Evolutionary conservation across 78 protist genomes (phyloP), one percentile per base, ranked within the genome.

Genomic region (Parvularia atlantis): DNA sequence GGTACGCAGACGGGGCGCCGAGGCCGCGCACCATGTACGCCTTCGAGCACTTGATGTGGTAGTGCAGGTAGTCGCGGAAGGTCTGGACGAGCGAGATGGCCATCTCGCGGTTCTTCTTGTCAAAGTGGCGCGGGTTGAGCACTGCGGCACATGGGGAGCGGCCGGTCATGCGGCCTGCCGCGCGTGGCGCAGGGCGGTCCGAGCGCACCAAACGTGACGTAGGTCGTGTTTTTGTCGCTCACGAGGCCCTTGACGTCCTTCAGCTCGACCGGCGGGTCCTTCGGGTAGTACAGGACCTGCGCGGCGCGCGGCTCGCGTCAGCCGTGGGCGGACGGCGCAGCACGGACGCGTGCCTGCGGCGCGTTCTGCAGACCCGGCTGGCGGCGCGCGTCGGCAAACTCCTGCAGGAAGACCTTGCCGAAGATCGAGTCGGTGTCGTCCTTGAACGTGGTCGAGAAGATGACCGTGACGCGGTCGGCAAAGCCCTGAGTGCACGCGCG

Each of bases 11-110:
- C 19, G 19, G 46, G 19, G 46, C 46, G 46, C 4, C 19, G 9
- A 41, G 9, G 46, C 4, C 46, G 9, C 46, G 46, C 46, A 41
- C 46, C 67, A 91, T 86, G 87, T 84, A 87, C 48, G 91, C 89
- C 86, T 91, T 91, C 67, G 87, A 71, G 71, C 91, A 84, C 84
- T 91, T 91, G 78, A 91, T 84, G 82, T 91, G 95, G 76, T 91
- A 91, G 77, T 91, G 95, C 62, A 91, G 72, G 69, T 91, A 91
- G 79, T 91, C 84, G 37, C 95, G 77, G 83, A 91, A 87, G 40
- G 84, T 87, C 73, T 77, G 89, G 58, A 87, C 63, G 48, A 80
- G 60, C 48, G 74, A 64, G 9, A 87, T 71, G 37, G 87, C 74
- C 61, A 67, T 71, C 52, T 83, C 71, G 19, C 30, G 16, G 35